Evolutionary conservation across 2,329 filamentous ascomycete species (phyloP).

Genomic region (Cladorrhinum sp.): DNA sequence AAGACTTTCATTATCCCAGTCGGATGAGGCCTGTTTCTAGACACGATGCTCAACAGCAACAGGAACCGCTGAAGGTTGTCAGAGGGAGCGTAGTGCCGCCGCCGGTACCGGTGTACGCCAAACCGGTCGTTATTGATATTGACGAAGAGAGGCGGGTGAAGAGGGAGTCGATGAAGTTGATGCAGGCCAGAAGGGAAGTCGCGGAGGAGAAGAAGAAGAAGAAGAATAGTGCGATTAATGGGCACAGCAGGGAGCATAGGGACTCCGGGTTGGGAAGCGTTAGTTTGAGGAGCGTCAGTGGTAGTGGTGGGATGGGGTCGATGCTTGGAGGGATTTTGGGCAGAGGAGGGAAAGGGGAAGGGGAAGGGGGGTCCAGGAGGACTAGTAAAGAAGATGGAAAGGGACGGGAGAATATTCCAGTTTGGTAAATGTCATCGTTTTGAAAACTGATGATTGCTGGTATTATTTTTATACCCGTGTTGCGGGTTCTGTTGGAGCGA

Average conservation of each 20-base stretch:
- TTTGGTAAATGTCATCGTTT: neutral
- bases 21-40: conserved; percentile 20
- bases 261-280: conserved; percentile 16
- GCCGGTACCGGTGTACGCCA: too few relatives aligned
- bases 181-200: neutral
- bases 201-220: neutral
- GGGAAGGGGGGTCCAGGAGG: neutral
- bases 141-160: neutral
- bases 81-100: conserved; percentile 21
- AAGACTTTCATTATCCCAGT: conserved; percentile 34
- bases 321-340: conserved; percentile 12
- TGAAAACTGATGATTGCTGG: neutral
- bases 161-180: neutral
- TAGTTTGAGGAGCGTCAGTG: neutral
- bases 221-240: conserved; percentile 2
- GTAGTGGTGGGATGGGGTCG: conserved; percentile 1
- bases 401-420: neutral
- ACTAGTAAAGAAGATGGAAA: too few relatives aligned
- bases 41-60: conserved; percentile 14
- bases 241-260: neutral
- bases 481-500: too few relatives aligned
- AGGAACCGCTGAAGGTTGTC: conserved; percentile 38
- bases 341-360: neutral
- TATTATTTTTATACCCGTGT: too few relatives aligned
- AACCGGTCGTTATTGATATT: neutral